Evolutionary conservation across 495 filamentous ascomycete genomes (phyloP), one percentile per base, ranked within the genome.

Genomic region (Podospora conica): DNA sequence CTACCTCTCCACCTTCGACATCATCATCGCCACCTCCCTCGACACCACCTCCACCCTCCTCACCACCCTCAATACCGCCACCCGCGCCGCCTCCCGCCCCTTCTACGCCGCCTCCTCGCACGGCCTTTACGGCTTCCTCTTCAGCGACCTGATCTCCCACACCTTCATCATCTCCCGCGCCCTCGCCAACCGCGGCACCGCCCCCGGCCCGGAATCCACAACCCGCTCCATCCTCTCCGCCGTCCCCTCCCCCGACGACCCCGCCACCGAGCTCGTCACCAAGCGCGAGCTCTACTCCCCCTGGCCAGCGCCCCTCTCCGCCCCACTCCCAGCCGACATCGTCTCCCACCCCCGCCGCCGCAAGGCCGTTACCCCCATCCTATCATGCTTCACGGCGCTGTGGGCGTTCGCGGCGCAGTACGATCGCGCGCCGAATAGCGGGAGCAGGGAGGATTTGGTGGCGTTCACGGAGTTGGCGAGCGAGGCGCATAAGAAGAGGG

Each of bases 41-140:
- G 87, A 91, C 69, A 86, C 92, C 64, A 76, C 82, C 69, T 86
- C 92, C 64, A 76, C 82, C 15, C 83, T 85, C 3, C 85, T 96
- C 64, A 87, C 85, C 31, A 82, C 81, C 65, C 90, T 97, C 78
- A 97, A 98, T 76, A 88, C 89, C 11, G 86, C 88, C 15, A 91
- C 91, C 53, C 89, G 93, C 29, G 77, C 94, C 23, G 84, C 88
- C 63, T 82, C 85, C 66, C 84, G 86, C 53, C 87, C 90, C 23
- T 97, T 97, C 79, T 98, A 98, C 77, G 92, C 93, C 28, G 90
- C 91, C 21, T 88, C 86, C 56, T 85, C 89, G 11, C 92, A 97
- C 74, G 95, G 95, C 24, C 84, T 97, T 72, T 97, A 96, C 77
- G 96, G 96, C 28, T 98, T 91, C 74, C 88, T 96, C 61, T 98